These are phyloP conservation scores for Ophiocordyceps camponoti-saundersi DNA, from an alignment of 2,329 filamentous ascomycete species.

Conservation along the genomic window DNA sequence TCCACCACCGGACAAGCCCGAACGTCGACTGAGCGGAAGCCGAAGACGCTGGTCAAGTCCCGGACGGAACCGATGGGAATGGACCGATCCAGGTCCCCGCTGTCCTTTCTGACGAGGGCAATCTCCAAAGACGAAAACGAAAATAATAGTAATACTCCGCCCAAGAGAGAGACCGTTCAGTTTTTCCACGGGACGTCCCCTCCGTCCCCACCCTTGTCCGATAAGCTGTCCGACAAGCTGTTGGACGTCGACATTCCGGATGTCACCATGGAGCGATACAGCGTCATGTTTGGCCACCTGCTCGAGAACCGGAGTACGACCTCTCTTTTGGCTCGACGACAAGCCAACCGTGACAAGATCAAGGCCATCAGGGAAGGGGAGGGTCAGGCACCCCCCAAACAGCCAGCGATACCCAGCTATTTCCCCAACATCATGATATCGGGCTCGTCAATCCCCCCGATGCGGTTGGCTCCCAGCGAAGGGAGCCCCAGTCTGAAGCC, in stretches of 20 bases:
- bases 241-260: conserved; percentile 69
- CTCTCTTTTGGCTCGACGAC: conserved; percentile 34
- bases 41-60: neutral
- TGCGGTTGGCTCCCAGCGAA: conserved; percentile 7
- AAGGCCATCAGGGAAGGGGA: conserved; percentile 21
- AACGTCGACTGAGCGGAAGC: neutral
- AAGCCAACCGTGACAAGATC: conserved; percentile 41
- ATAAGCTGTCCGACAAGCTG: conserved; percentile 14
- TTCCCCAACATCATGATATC: neutral
- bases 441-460: conserved; percentile 26
- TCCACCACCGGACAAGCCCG: neutral
- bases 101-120: neutral
- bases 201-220: conserved; percentile 1
- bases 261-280: conserved; percentile 73
- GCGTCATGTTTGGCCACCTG: conserved; percentile 77
- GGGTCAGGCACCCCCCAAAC: conserved; percentile 9
- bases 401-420: conserved; percentile 18
- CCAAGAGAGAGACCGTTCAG: neutral
- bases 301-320: conserved; percentile 28
- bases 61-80: neutral
- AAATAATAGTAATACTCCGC: neutral
- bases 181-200: neutral
- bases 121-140: neutral
- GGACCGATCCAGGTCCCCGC: neutral
- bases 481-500: conserved; percentile 5